Base-by-base conservation (phyloP, 164 flowering plant species). In the Magnolia officinalis region DNA sequence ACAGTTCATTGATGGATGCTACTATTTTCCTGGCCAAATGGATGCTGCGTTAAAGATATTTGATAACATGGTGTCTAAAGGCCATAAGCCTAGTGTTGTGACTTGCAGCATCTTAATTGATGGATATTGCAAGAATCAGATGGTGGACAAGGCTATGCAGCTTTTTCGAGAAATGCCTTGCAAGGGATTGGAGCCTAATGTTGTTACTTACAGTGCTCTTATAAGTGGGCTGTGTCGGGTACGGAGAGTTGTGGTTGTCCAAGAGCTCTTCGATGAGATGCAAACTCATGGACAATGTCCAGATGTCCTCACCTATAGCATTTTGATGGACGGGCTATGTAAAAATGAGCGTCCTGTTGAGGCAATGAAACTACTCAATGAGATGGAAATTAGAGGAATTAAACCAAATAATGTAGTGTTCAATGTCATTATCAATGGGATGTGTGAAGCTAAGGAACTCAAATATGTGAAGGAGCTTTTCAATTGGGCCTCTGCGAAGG, bases 241-340 rank as follows among this genome's bases (percentile, higher is more conserved):
- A 31, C 89, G 90, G 6, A 84, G 70, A 75, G 79, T 87, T 64
- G 67, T 23, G 67, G 81, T 74, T 66, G 93, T 90, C 26, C 58
- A 23, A 67, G 71, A 81, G 14, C 68, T 88, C 23, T 85, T 84
- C 72, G 63, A 66, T 68, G 86, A 82, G 49, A 86, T 91, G 86
- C 77, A 79, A 74, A 64, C 10, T 55, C 69, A 63, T 74, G 86
- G 73, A 8, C 31, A 8, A 23, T 14, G 49, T 26, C 20, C 89
- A 0, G 55, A 82, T 64, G 77, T 72, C 13, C 0, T n/a, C 18
- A 86, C 88, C 1, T 86, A 85, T 77, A 49, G 4, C 14, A 79
- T 83, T 20, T 72, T 87, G 29, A 5, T 90, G 16, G 81, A 82
- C 80, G 91, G 94, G 29, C 85, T 87, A 55, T 90, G 87, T 80